phyloP scores from a whole-genome alignment of 2,329 filamentous ascomycete species.

The Pseudogymnoascus pannorum region DNA sequence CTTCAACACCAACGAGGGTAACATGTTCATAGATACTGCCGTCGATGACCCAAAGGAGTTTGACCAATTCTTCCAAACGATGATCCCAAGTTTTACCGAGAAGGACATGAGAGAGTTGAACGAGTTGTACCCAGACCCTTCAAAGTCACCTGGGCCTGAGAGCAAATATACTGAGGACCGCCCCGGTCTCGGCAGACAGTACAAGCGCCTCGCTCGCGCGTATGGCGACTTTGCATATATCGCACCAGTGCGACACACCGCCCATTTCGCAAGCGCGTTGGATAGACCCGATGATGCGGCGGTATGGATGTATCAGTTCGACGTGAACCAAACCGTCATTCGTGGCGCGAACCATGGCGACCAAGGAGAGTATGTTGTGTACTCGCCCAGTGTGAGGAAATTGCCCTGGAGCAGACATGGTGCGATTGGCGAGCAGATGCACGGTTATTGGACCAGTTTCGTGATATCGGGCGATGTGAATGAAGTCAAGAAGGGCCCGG shows the following conservation, averaged over 20 bases:
- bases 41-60: constrained; percentile 46
- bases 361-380: constrained; percentile 39
- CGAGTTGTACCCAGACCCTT: constrained; percentile 56
- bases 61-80: constrained; percentile 49
- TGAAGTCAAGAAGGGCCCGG: constrained; percentile 17
- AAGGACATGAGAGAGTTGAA: constrained; percentile 48
- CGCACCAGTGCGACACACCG: constrained; percentile 55
- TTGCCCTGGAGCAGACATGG: constrained; percentile 1
- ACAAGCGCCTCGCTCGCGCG: constrained; percentile 49
- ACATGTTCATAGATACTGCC: constrained; percentile 50
- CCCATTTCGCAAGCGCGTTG: constrained; percentile 32
- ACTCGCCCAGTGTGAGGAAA: constrained; percentile 22
- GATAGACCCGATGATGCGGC: constrained; percentile 18
- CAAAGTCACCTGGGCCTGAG: constrained; percentile 24
- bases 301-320: constrained; percentile 55
- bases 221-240: constrained; percentile 61
- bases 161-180: constrained; percentile 36
- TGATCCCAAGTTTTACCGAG: constrained; percentile 50
- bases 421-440: constrained; percentile 22
- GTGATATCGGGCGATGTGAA: constrained; percentile 28
- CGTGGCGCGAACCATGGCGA: constrained; percentile 37
- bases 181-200: constrained; percentile 44
- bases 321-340: constrained; percentile 32
- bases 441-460: constrained; percentile 29
- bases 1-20: constrained; percentile 64